phyloP scores from a whole-genome alignment of 2,329 filamentous ascomycete species.

The Nannizziopsis barbatae region DNA sequence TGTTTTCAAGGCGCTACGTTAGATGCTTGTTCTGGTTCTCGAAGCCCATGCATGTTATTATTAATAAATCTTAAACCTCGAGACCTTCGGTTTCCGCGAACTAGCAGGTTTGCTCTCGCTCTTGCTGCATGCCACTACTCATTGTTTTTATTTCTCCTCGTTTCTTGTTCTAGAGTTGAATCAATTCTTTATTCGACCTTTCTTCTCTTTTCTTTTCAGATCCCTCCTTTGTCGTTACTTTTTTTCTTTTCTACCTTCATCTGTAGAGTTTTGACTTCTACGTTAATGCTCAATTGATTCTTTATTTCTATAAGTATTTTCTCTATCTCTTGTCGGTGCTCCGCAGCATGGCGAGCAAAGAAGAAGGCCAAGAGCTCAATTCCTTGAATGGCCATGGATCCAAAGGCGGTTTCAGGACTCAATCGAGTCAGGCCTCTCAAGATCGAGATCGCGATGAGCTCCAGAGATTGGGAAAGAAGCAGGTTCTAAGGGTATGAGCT shows the following conservation, averaged over 20 bases:
- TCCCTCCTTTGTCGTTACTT: neutral
- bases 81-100: neutral
- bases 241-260: neutral
- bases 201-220: neutral
- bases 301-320: neutral
- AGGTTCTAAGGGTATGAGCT: conserved; percentile 32
- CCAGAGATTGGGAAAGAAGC: conserved; percentile 34
- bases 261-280: neutral
- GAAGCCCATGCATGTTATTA: neutral
- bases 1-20: conserved; percentile 5
- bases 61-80: neutral
- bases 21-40: conserved; percentile 3
- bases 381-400: conserved; percentile 6
- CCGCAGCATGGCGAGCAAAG: conserved; percentile 5
- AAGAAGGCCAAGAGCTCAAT: conserved; percentile 5
- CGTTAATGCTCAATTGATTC: conserved; percentile 1
- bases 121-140: neutral
- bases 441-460: conserved; percentile 26
- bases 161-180: neutral
- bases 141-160: neutral
- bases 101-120: neutral
- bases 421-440: conserved; percentile 3
- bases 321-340: neutral
- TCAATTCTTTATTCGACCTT: neutral
- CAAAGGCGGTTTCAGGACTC: conserved; percentile 3